Base-by-base conservation (phyloP, 768 basidiomycete species). In the Kwoniella mangroviensis region DNA sequence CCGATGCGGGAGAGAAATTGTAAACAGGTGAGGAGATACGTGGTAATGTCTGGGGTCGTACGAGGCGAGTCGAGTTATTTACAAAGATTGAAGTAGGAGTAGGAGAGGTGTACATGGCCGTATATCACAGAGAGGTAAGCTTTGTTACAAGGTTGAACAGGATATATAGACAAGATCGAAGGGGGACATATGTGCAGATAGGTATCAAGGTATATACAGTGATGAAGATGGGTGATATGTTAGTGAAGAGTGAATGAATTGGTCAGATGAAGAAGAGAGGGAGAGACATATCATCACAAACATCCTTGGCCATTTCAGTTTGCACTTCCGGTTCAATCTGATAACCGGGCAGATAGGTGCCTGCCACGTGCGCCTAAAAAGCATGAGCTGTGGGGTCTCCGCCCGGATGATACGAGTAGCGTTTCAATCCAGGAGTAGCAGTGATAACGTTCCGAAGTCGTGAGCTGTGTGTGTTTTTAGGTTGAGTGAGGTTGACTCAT, bases 101-200 rank as follows among this genome's bases (percentile, higher is more conserved):
- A 42, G 58, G 28, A 19, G 56, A 17, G 34, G 56, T 28, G 40
- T 60, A 60, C 58, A 60, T 60, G 58, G 19, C 40, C n/a, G 11
- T 12, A 7, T 54, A 0, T 54, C 19, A 54, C 22, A 24, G 24
- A n/a, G 53, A 54, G 11, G 11, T 19, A 60, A n/a, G 40, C n/a
- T 19, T 22, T 60, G 41, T 60, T 43, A 15, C 19, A 4, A 24
- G 7, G 17, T 2, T 6, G 21, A 6, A 42, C 19, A 42, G 2
- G 41, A 60, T 41, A 60, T 60, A 22, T 41, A 60, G 58, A 24
- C 34, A 9, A 19, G 0, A 1, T 57, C n/a, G 11, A 22, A 24
- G 22, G 4, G 34, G 7, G 21, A 13, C 6, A 15, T 12, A 26
- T 19, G 21, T 55, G 22, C 21, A 55, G 19, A 55, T n/a, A 55